Conservation (phyloP, 2,329 filamentous ascomycete species). For the Cladosporium phlei region DNA sequence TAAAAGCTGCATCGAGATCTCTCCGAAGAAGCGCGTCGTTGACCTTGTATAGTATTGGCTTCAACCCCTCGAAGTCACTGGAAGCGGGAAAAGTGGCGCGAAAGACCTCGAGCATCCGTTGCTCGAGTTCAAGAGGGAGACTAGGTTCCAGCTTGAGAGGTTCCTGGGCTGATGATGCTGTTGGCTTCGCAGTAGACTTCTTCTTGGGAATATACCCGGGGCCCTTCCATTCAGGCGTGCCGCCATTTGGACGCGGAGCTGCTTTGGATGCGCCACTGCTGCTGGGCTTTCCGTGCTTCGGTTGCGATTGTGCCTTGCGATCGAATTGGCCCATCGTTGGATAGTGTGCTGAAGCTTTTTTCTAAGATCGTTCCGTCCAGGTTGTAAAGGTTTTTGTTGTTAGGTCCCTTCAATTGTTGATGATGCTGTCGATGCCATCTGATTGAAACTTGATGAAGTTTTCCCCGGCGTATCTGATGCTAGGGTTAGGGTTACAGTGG, state of each 20-base stretch:
- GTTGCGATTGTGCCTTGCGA: conserved; percentile 8
- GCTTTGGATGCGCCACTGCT: conserved; percentile 7
- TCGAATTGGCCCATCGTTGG: conserved; percentile 7
- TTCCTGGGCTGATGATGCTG: not conserved
- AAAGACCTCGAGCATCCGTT: conserved; percentile 77
- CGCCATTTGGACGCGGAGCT: not conserved
- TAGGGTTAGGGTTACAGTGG: too few relatives aligned
- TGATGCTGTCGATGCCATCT: too few relatives aligned
- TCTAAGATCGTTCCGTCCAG: too few relatives aligned
- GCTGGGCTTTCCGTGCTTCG: conserved; percentile 9
- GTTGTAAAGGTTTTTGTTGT: too few relatives aligned
- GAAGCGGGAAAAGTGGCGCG: conserved; percentile 1
- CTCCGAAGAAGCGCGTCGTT: conserved; percentile 33
- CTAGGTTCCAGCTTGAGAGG: not conserved
- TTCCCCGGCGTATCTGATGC: too few relatives aligned
- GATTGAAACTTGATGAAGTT: too few relatives aligned
- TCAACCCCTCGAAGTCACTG: conserved; percentile 8
- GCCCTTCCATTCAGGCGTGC: conserved; percentile 4
- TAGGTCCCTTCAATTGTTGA: too few relatives aligned
- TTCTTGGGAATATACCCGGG: not conserved
- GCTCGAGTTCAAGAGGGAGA: conserved; percentile 59
- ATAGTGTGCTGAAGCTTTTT: not conserved
- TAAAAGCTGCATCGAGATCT: conserved; percentile 79
- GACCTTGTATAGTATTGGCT: conserved; percentile 2
- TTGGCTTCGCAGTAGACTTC: not conserved